Evolutionary conservation across 2,329 filamentous ascomycete species (phyloP), one percentile per base, ranked within the genome.

Genomic region (Coleophoma eucalyptorum): DNA sequence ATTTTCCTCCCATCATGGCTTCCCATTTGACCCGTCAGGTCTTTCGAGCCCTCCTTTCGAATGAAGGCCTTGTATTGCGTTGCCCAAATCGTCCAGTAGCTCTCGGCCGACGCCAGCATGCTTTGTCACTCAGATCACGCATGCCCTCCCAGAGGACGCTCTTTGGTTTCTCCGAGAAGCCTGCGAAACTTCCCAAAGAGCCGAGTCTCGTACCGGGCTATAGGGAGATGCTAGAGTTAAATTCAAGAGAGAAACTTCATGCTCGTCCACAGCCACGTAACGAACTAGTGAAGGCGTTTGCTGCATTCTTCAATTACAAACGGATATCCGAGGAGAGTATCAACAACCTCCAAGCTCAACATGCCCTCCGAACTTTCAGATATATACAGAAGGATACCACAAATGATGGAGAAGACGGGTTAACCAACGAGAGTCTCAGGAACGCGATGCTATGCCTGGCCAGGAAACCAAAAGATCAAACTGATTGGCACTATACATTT

Each of bases 201-300:
- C 75, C 84, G 46, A 77, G 84, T 59, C 72, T 84, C 53, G 87
- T 84, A 61, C 87, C 82, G 0, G 91, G 90, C 48, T 80, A 91
- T 62, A 81, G 83, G 56, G 79, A 78, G 15, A 81, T 96, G 71
- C 79, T 88, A 60, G 79, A 88, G 52, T 79, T 90, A 66, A 74
- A 80, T 48, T 80, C 81, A 58, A 79, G 82, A 53, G 72, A 85
- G 58, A 75, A 79, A 47, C 78, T 88, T 50, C 77, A 80, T 47
- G 74, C 84, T 34, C 80, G 90, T 33, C 79, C 82, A 10, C 90
- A 89, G 15, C 68, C 80, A 0, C 71, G 75, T 3, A 66, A 75
- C n/a, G 81, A 88, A 33, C 72, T 96, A 2, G 68, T 81, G 0
- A 72, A 79, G 34, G 89, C 87, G 5, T 85, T 88, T 66, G 75